Evolutionary conservation across 176 grass and related monocot genomes (phyloP).

Genomic region (Raddia guianensis): DNA sequence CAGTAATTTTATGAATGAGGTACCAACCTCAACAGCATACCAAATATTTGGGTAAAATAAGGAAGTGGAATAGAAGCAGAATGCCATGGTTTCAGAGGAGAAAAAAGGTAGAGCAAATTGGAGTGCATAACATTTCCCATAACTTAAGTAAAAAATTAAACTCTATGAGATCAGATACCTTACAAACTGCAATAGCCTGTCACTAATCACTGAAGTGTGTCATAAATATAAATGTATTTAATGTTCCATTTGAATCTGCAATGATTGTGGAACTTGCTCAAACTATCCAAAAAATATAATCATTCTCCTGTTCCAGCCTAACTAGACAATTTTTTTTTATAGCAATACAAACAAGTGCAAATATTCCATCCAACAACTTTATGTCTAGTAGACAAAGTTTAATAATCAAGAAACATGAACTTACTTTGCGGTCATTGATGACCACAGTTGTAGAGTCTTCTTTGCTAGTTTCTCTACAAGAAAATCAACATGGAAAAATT

Average conservation of each 20-base stretch:
- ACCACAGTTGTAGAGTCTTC: constrained; percentile 40
- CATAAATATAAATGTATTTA: background rate
- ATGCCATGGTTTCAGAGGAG: background rate
- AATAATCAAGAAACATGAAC: constrained; percentile 27
- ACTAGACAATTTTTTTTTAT: constrained; percentile 1
- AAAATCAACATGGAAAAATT: background rate
- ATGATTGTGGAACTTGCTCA: background rate
- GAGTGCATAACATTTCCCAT: background rate
- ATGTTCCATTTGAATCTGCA: background rate
- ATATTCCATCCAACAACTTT: constrained; percentile 21
- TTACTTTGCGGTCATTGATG: constrained; percentile 67
- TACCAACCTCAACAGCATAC: background rate
- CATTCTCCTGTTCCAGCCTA: background rate
- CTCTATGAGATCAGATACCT: background rate
- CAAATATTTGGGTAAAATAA: background rate
- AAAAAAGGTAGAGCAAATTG: constrained; percentile 1
- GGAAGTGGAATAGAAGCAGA: constrained; percentile 3
- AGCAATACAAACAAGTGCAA: background rate
- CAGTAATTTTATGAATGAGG: constrained; percentile 3
- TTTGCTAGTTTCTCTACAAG: constrained; percentile 51
- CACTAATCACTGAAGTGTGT: background rate
- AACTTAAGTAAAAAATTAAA: constrained; percentile 10
- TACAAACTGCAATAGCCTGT: background rate
- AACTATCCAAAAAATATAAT: constrained; percentile 18
- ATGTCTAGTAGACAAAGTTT: background rate